Evolutionary conservation across 2,329 filamentous ascomycete species (phyloP).

Genomic region (Microcyclospora pomicola): DNA sequence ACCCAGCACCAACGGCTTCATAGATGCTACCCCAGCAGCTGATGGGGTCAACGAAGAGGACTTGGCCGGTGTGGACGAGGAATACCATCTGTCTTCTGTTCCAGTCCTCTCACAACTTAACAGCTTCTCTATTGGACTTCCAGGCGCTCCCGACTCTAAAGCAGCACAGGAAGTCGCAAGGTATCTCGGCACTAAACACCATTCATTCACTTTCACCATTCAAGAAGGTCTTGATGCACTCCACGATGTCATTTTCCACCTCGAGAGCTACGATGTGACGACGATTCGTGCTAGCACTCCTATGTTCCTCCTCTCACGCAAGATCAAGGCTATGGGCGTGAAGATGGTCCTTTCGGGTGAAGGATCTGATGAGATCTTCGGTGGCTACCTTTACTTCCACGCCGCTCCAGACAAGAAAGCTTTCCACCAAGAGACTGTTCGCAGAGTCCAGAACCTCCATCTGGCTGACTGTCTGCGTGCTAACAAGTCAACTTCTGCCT

Average conservation of each 20-base stretch:
- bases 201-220: conserved; percentile 95
- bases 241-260: conserved; percentile 93
- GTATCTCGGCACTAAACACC: conserved; percentile 94
- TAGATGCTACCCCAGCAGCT: conserved; percentile 31
- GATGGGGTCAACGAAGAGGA: conserved; percentile 47
- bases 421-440: conserved; percentile 93
- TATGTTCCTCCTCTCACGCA: conserved; percentile 94
- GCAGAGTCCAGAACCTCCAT: conserved; percentile 91
- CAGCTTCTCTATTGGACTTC: conserved; percentile 96
- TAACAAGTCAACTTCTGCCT: conserved; percentile 97
- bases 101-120: conserved; percentile 90
- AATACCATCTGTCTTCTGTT: conserved; percentile 76
- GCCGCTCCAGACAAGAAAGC: conserved; percentile 76
- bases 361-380: conserved; percentile 95
- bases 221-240: conserved; percentile 95
- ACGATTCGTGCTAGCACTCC: conserved; percentile 96
- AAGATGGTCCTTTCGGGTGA: conserved; percentile 99
- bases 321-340: conserved; percentile 98
- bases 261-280: conserved; percentile 95
- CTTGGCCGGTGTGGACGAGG: conserved; percentile 86
- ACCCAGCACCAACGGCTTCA: conserved; percentile 15
- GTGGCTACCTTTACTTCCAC: conserved; percentile 97
- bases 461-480: conserved; percentile 90
- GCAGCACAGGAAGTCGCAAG: conserved; percentile 87
- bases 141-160: conserved; percentile 79